These are phyloP conservation scores for Raphanus raphanistrum DNA, from an alignment of 345 rosid species.

Conservation along the genomic window DNA sequence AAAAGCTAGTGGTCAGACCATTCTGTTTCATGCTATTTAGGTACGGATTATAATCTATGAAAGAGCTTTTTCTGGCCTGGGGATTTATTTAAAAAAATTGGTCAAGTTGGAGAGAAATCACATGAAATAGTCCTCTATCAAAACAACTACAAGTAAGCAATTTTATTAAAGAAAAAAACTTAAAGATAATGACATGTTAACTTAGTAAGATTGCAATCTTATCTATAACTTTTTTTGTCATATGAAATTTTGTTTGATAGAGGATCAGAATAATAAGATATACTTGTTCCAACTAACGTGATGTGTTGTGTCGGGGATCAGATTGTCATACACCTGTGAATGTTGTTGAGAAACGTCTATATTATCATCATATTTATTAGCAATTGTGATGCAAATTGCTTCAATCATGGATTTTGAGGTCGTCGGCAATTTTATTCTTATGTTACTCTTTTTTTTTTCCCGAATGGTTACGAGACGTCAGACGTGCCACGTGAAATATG, in stretches of 20 bases:
- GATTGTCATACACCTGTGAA: conserved; percentile 9
- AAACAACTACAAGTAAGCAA: background rate
- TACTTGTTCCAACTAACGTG: background rate
- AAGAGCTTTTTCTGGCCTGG: background rate
- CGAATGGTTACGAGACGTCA: background rate
- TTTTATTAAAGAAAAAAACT: background rate
- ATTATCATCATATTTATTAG: background rate
- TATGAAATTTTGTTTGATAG: background rate
- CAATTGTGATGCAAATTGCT: background rate
- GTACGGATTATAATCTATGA: background rate
- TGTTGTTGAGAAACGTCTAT: conserved; percentile 8
- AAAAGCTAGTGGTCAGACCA: background rate
- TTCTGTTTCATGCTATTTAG: background rate
- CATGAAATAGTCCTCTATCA: background rate
- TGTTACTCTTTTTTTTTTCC: background rate
- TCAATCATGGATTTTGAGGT: conserved; percentile 2
- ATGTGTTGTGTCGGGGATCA: conserved; percentile 4
- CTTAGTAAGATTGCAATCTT: background rate
- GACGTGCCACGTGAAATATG: background rate
- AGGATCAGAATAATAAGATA: background rate
- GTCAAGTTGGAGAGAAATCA: background rate
- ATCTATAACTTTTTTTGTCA: background rate
- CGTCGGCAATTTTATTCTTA: background rate
- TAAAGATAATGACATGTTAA: background rate
- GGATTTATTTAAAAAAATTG: background rate